phyloP scores from a whole-genome alignment of 805 yeast species.

The Naumovozyma castellii region DNA sequence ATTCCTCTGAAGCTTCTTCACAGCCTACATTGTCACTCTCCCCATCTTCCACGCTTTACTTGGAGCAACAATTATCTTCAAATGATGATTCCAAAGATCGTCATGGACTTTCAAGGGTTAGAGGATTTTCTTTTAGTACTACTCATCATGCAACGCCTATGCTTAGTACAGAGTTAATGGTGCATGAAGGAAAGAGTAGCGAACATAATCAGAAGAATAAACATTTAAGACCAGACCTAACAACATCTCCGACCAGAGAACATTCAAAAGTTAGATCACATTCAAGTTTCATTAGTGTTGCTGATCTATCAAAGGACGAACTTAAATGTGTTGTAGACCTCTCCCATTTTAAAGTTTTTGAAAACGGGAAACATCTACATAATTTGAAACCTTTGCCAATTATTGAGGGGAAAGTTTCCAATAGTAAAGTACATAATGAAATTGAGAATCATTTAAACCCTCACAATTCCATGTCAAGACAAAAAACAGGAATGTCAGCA shows the following conservation, averaged over 20 bases:
- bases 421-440: neutral
- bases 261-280: neutral
- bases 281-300: neutral
- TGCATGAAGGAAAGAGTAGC: neutral
- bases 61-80: neutral
- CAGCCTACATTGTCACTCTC: neutral
- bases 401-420: constrained; percentile 2
- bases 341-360: constrained; percentile 18
- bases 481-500: constrained; percentile 13
- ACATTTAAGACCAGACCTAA: neutral
- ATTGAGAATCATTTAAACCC: neutral
- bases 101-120: neutral
- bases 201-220: neutral
- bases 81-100: neutral
- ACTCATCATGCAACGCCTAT: neutral
- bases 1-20: neutral
- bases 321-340: constrained; percentile 12
- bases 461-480: constrained; percentile 6
- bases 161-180: neutral
- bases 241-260: neutral
- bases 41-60: neutral
- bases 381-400: constrained; percentile 16
- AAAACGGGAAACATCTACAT: constrained; percentile 24
- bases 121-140: neutral
- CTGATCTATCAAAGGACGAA: neutral